phyloP scores from a whole-genome alignment of 1,284 basidiomycete species.

The Pyrrhoderma noxium region DNA sequence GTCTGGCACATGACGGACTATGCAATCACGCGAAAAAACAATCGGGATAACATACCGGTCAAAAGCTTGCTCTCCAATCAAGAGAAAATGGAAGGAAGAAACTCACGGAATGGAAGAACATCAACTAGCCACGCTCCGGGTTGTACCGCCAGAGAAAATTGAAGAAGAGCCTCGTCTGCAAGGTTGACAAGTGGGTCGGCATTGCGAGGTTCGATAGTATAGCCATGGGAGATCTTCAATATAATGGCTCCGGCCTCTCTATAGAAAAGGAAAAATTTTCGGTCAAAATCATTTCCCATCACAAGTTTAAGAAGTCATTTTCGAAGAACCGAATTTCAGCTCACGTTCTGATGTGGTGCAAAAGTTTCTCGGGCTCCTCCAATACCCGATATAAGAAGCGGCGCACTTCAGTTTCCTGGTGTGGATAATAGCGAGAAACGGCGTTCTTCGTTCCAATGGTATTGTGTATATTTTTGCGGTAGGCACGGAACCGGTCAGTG shows the following conservation, averaged over 20 bases:
- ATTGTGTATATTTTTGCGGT: slow-evolving; percentile 12
- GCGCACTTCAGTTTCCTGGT: slow-evolving; percentile 9
- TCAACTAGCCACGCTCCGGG: slow-evolving; percentile 31
- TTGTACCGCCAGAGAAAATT: slow-evolving; percentile 19
- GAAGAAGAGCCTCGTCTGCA: slow-evolving; percentile 22
- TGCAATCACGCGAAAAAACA: neutral
- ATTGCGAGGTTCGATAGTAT: slow-evolving; percentile 23
- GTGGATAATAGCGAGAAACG: slow-evolving; percentile 7
- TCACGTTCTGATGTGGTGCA: slow-evolving; percentile 14
- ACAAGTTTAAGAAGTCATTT: neutral
- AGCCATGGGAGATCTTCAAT: slow-evolving; percentile 29
- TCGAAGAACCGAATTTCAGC: neutral
- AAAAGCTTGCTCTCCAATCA: too few relatives aligned
- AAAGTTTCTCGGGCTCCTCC: slow-evolving; percentile 11
- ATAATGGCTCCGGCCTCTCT: slow-evolving; percentile 26
- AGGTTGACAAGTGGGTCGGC: slow-evolving; percentile 24
- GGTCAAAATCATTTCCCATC: neutral
- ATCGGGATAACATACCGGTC: too few relatives aligned
- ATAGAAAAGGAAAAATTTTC: neutral
- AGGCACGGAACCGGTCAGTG: slow-evolving; percentile 11
- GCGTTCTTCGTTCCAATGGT: slow-evolving; percentile 14
- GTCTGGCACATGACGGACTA: slow-evolving; percentile 38
- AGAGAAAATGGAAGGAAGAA: neutral
- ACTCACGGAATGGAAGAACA: slow-evolving; percentile 27
- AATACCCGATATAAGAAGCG: slow-evolving; percentile 13